Evolutionary conservation across 83 land plant genomes (phyloP).

Genomic region (Picea abies): DNA sequence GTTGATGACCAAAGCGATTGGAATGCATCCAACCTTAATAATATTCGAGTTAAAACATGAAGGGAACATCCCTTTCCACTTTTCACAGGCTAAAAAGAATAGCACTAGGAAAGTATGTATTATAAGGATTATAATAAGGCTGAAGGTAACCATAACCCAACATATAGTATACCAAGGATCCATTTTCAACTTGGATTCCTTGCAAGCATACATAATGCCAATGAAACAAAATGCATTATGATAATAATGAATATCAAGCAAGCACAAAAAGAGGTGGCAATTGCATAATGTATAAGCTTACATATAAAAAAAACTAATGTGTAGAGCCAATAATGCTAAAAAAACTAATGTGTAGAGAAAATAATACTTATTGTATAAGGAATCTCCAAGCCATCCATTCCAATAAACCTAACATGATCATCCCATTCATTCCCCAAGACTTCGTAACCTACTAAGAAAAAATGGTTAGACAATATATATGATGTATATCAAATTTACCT

Average conservation of each 20-base stretch:
- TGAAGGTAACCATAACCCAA: constrained; percentile 18
- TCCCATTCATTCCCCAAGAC: constrained; percentile 30
- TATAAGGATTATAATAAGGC: no score
- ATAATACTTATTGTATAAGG: constrained; percentile 36
- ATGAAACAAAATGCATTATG: no score
- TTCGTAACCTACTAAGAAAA: constrained; percentile 25
- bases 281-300: constrained; percentile 21
- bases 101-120: no score
- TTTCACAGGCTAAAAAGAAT: no score
- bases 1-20: no score
- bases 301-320: background rate
- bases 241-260: no score
- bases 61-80: no score
- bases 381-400: constrained; percentile 31
- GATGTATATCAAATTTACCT: background rate
- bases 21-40: no score
- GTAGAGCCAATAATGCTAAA: constrained; percentile 1
- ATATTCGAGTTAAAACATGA: no score
- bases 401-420: constrained; percentile 25
- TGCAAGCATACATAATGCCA: no score
- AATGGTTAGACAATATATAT: background rate
- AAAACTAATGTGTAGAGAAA: background rate
- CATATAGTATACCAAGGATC: constrained; percentile 32
- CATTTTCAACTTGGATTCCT: constrained; percentile 19
- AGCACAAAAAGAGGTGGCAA: no score